Percentiles rank a stretch among this genome's conserved stretches.
Conservation (phyloP, 345 rosid genomes). For the Arabis alpina region DNA sequence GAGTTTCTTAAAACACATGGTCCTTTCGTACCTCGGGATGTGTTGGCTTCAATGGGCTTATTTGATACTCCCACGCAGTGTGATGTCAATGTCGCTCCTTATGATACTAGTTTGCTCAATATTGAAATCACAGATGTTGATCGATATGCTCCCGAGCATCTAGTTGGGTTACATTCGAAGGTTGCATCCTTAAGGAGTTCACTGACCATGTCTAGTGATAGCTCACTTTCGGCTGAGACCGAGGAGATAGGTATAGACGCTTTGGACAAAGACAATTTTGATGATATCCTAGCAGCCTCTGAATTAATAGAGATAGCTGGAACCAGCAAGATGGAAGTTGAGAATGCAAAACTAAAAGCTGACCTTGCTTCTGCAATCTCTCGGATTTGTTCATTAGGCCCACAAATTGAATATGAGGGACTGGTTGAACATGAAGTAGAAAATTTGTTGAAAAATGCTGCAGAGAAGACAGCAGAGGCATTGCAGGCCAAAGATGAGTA, state of each 20-base stretch:
- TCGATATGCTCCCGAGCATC: slow-evolving; percentile 83
- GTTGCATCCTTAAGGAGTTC: slow-evolving; percentile 61
- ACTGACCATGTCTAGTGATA: slow-evolving; percentile 63
- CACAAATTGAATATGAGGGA: slow-evolving; percentile 67
- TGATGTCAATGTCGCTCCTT: slow-evolving; percentile 89
- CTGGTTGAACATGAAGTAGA: slow-evolving; percentile 70
- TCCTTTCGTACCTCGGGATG: slow-evolving; percentile 70
- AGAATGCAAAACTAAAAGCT: slow-evolving; percentile 95
- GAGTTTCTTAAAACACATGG: slow-evolving; percentile 77
- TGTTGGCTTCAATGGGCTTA: slow-evolving; percentile 86
- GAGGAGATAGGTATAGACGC: slow-evolving; percentile 55
- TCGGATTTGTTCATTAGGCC: slow-evolving; percentile 64
- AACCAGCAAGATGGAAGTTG: slow-evolving; percentile 94
- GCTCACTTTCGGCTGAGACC: slow-evolving; percentile 59
- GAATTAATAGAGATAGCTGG: slow-evolving; percentile 88
- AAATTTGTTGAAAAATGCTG: slow-evolving; percentile 62
- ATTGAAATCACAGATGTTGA: slow-evolving; percentile 80
- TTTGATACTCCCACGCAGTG: slow-evolving; percentile 89
- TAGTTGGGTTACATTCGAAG: slow-evolving; percentile 62
- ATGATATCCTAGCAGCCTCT: slow-evolving; percentile 64
- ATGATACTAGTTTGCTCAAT: slow-evolving; percentile 75
- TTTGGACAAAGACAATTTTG: slow-evolving; percentile 53
- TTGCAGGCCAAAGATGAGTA: slow-evolving; percentile 83
- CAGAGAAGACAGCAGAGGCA: slow-evolving; percentile 86
- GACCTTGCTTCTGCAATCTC: slow-evolving; percentile 97